Percentiles rank a stretch among this genome's conserved stretches.
Evolutionary conservation across 352 stramenopile species (phyloP).

Genomic region (Phytophthora nicotianae): DNA sequence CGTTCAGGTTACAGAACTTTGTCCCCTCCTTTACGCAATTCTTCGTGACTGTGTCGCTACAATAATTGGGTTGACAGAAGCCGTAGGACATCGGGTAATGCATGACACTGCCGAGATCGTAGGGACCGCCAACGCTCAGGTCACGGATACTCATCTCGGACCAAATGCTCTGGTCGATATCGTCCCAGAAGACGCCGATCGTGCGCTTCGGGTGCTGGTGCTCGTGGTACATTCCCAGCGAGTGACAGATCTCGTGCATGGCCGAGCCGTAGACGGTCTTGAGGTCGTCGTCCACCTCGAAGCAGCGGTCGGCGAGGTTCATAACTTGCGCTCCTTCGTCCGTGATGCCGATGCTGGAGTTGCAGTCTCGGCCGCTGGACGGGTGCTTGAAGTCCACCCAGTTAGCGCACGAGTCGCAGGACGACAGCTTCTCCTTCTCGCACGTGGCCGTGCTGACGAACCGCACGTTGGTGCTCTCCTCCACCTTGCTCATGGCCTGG

Average conservation of each 20-base stretch:
- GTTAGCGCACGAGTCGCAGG: slow-evolving; percentile 72
- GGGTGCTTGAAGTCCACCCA: slow-evolving; percentile 85
- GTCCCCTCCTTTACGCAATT: slow-evolving; percentile 58
- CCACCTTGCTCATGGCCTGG: slow-evolving; percentile 69
- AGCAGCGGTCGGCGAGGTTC: slow-evolving; percentile 78
- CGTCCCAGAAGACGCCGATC: slow-evolving; percentile 77
- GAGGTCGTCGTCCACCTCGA: slow-evolving; percentile 72
- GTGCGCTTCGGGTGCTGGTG: slow-evolving; percentile 76
- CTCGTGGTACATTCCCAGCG: slow-evolving; percentile 81
- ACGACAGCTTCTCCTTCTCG: slow-evolving; percentile 45
- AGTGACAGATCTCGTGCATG: slow-evolving; percentile 87
- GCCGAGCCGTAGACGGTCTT: slow-evolving; percentile 77
- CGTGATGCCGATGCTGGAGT: slow-evolving; percentile 79
- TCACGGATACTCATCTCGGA: slow-evolving; percentile 74
- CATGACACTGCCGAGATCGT: slow-evolving; percentile 80
- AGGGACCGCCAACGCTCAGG: slow-evolving; percentile 64
- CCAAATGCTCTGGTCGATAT: slow-evolving; percentile 76
- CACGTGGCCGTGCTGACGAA: slow-evolving; percentile 66
- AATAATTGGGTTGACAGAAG: slow-evolving; percentile 73
- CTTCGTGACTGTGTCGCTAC: slow-evolving; percentile 42
- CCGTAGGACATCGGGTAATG: slow-evolving; percentile 81
- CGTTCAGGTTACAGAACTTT: slow-evolving; percentile 79
- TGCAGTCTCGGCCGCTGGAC: slow-evolving; percentile 69
- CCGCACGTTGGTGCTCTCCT: slow-evolving; percentile 73
- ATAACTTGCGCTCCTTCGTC: slow-evolving; percentile 65